Evolutionary conservation across 2,329 filamentous ascomycete genomes (phyloP).

Genomic region (Microthyrium microscopicum): DNA sequence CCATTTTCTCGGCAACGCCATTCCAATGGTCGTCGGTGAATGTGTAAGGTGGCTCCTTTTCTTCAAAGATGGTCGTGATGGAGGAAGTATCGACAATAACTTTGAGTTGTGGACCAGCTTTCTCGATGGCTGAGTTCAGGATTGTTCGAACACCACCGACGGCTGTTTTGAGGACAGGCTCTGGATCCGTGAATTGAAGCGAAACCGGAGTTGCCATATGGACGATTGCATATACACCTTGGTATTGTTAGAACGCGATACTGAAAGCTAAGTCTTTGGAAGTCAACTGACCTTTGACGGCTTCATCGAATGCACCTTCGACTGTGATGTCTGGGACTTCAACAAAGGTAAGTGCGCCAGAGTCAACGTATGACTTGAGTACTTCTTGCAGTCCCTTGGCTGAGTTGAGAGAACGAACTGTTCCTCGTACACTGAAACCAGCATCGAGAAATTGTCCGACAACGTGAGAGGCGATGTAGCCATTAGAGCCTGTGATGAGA

Average conservation of each 20-base stretch:
- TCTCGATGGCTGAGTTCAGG: no score
- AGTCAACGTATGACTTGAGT: not conserved
- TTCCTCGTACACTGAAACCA: conserved; percentile 31
- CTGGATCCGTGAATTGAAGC: conserved; percentile 15
- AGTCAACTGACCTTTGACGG: conserved; percentile 16
- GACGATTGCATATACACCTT: conserved; percentile 16
- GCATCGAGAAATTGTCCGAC: conserved; percentile 22
- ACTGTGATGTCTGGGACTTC: conserved; percentile 10
- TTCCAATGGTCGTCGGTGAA: conserved; percentile 10
- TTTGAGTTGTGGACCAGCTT: no score
- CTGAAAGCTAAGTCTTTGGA: conserved; percentile 13
- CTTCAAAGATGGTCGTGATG: conserved; percentile 6
- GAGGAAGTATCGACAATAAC: no score
- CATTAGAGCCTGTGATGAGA: conserved; percentile 27
- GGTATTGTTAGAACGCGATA: conserved; percentile 13
- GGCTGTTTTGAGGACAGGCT: conserved; percentile 10
- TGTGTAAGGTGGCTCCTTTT: conserved; percentile 5
- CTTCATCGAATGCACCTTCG: conserved; percentile 9
- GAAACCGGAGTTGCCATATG: conserved; percentile 17
- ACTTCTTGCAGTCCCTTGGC: not conserved
- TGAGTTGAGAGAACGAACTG: conserved; percentile 16
- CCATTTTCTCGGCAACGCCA: conserved; percentile 7
- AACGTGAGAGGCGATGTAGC: conserved; percentile 25
- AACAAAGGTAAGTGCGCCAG: conserved; percentile 7
- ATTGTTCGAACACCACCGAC: conserved; percentile 9